These are phyloP conservation scores for Ophiosphaerella narmari DNA, from an alignment of 2,329 filamentous ascomycete species.

Conservation along the genomic window DNA sequence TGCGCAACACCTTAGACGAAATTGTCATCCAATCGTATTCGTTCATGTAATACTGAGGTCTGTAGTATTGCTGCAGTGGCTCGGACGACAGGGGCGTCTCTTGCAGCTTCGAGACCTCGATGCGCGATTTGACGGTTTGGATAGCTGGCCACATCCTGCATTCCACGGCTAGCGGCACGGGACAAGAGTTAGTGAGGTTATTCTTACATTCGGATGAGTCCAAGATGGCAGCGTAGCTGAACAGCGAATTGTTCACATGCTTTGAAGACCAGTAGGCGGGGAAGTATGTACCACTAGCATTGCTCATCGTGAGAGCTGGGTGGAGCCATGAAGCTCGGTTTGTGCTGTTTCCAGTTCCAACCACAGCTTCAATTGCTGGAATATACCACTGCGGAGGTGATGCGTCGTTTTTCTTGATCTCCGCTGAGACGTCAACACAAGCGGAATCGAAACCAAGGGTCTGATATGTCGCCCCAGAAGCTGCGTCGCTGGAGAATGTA, in stretches of 20 bases:
- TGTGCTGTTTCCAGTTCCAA: background rate
- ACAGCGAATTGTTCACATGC: no score
- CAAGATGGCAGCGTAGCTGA: no score
- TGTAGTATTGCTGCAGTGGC: background rate
- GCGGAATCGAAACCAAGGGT: slow-evolving; percentile 7
- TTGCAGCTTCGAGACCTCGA: background rate
- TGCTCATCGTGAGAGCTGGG: no score
- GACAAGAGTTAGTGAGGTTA: no score
- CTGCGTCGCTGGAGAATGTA: slow-evolving; percentile 3
- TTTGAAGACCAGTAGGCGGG: no score
- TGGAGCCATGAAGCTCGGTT: no score
- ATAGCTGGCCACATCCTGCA: no score
- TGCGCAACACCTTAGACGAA: background rate
- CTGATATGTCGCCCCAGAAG: slow-evolving; percentile 6
- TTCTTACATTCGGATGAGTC: no score
- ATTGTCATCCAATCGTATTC: background rate
- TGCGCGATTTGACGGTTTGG: background rate
- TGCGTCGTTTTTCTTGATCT: background rate
- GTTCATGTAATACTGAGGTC: background rate
- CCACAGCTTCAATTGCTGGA: slow-evolving; percentile 1
- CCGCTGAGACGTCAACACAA: slow-evolving; percentile 8
- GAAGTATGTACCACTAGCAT: no score
- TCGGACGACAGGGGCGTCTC: background rate
- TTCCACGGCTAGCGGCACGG: no score
- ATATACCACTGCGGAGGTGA: background rate